phyloP scores from a whole-genome alignment of 179 eudicot genomes.

The Silene coronaria region DNA sequence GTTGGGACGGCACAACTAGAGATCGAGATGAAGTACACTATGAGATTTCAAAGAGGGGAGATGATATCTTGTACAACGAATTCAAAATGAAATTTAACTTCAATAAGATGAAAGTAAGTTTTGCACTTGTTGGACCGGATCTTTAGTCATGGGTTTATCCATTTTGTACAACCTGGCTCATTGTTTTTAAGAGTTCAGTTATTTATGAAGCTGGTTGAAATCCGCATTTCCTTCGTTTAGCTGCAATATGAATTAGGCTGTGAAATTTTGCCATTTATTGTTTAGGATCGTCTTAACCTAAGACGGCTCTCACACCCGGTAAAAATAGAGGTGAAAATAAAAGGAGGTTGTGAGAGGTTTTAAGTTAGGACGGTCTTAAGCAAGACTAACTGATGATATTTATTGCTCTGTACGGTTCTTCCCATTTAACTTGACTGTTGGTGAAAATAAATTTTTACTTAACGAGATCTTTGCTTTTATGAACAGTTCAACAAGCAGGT shows the following conservation, averaged over 20 bases:
- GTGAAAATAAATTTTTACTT: neutral
- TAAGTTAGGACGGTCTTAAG: no score
- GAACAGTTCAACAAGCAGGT: slow-evolving; percentile 61
- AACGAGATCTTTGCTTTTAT: slow-evolving; percentile 1
- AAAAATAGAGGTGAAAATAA: no score
- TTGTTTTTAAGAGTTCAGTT: neutral
- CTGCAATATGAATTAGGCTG: neutral
- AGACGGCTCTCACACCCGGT: no score
- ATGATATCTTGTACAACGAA: slow-evolving; percentile 68
- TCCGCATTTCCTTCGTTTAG: neutral
- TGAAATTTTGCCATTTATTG: neutral
- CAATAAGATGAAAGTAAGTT: slow-evolving; percentile 75
- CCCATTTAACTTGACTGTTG: neutral
- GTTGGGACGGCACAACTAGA: slow-evolving; percentile 90
- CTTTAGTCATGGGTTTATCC: neutral
- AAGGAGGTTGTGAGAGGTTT: no score
- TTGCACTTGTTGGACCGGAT: neutral
- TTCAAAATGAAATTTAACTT: slow-evolving; percentile 76
- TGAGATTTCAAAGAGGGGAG: slow-evolving; percentile 91
- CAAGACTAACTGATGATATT: neutral
- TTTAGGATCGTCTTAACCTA: no score
- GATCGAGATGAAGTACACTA: slow-evolving; percentile 97
- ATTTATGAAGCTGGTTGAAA: slow-evolving; percentile 4
- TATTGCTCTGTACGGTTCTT: neutral
- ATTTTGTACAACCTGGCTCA: neutral